These are phyloP conservation scores for Micractinium conductrix DNA, from an alignment of 139 green algal genomes.

Conservation along the genomic window DNA sequence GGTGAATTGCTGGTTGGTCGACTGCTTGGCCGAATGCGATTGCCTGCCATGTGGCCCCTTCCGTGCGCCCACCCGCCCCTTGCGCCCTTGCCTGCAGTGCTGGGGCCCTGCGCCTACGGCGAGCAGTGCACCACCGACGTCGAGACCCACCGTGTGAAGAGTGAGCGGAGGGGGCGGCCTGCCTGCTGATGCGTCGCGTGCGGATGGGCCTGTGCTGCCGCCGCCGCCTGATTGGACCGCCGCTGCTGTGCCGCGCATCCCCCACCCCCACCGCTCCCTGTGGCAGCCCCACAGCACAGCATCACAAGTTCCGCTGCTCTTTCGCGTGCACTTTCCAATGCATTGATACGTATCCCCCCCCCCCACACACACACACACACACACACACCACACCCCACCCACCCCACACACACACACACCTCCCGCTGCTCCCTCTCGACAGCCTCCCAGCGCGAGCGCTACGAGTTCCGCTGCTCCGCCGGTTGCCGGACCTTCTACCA, in stretches of 20 bases:
- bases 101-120: conserved; percentile 3
- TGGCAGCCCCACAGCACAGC: not conserved
- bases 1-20: too few relatives aligned
- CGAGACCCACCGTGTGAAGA: not conserved
- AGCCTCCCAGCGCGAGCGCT: conserved; percentile 26
- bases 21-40: too few relatives aligned
- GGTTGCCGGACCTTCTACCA: conserved; percentile 20
- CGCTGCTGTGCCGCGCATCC: not conserved
- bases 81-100: not conserved
- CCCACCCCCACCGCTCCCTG: not conserved
- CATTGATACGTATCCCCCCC: too few relatives aligned
- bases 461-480: conserved; percentile 30
- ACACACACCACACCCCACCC: too few relatives aligned
- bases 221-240: too few relatives aligned
- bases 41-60: not conserved
- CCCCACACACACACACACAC: too few relatives aligned
- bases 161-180: not conserved
- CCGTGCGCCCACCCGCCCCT: not conserved
- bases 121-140: conserved; percentile 3
- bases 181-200: not conserved
- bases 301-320: too few relatives aligned
- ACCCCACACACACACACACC: too few relatives aligned
- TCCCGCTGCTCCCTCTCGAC: not conserved
- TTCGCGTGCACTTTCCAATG: too few relatives aligned
- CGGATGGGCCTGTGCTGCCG: not conserved